These are phyloP conservation scores for Beauveria caledonica DNA, from an alignment of 2,329 filamentous ascomycete genomes.

Conservation along the genomic window DNA sequence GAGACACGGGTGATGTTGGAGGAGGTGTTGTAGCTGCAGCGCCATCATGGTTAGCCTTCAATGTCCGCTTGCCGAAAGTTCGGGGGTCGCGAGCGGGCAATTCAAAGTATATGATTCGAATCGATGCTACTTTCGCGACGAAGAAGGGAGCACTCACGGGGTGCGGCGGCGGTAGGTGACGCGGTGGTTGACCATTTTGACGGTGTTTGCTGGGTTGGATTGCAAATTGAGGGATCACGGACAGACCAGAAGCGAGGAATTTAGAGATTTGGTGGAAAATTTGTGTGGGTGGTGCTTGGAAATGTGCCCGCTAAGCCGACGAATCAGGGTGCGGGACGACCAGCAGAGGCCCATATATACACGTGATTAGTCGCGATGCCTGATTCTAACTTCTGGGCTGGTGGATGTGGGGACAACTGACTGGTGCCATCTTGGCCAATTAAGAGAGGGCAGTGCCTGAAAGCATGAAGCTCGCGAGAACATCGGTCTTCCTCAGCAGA, in stretches of 20 bases:
- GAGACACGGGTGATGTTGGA: slow-evolving; percentile 95
- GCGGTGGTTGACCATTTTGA: slow-evolving; percentile 51
- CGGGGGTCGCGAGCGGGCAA: slow-evolving; percentile 11
- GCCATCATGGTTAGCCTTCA: slow-evolving; percentile 13
- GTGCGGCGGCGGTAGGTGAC: slow-evolving; percentile 70
- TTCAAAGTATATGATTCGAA: slow-evolving; percentile 12
- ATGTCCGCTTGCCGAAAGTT: not conserved
- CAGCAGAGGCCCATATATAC: slow-evolving; percentile 5
- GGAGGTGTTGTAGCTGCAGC: slow-evolving; percentile 84
- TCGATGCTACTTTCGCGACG: not conserved
- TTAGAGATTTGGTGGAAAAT: slow-evolving; percentile 34
- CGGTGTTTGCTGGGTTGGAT: slow-evolving; percentile 31
- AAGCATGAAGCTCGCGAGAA: no score
- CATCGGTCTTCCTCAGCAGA: no score
- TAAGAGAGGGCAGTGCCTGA: no score
- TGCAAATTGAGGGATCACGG: slow-evolving; percentile 26
- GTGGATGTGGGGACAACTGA: not conserved
- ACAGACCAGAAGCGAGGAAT: slow-evolving; percentile 26
- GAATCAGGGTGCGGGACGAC: slow-evolving; percentile 24
- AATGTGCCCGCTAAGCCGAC: slow-evolving; percentile 30
- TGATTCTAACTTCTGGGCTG: not conserved
- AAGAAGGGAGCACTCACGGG: slow-evolving; percentile 50
- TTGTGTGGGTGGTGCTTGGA: slow-evolving; percentile 32
- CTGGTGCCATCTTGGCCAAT: not conserved
- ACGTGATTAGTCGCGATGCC: slow-evolving; percentile 10